These are phyloP conservation scores for Sphaerobolus stellatus DNA, from an alignment of 1,284 basidiomycete species.

Conservation along the genomic window DNA sequence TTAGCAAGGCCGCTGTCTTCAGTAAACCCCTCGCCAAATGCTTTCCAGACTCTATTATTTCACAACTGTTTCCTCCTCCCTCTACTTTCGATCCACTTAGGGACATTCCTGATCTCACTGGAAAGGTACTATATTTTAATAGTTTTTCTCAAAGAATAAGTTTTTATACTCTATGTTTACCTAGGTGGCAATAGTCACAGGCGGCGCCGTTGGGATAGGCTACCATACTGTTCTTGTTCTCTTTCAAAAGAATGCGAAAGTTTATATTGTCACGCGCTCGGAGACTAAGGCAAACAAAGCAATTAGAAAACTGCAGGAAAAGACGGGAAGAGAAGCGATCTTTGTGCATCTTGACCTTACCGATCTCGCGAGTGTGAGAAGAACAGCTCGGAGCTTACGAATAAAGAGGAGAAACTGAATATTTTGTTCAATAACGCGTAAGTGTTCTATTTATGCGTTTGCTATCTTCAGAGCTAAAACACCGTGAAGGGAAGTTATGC, in stretches of 20 bases:
- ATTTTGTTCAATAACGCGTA: constrained; percentile 56
- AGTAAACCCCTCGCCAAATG: not conserved
- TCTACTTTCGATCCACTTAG: constrained; percentile 24
- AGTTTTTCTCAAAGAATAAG: constrained; percentile 16
- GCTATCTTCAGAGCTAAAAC: not conserved
- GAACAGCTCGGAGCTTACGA: constrained; percentile 44
- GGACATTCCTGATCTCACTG: constrained; percentile 53
- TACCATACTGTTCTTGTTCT: constrained; percentile 37
- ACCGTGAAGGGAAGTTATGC: constrained; percentile 55
- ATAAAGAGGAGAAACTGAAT: constrained; percentile 48
- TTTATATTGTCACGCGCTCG: constrained; percentile 62
- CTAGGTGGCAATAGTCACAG: not conserved
- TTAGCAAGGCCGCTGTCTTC: too few species aligned
- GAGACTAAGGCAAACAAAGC: constrained; percentile 45
- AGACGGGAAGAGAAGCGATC: constrained; percentile 43
- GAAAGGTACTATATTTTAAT: constrained; percentile 40
- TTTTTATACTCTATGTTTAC: not conserved
- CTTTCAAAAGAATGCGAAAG: constrained; percentile 57
- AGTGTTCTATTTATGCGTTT: constrained; percentile 15
- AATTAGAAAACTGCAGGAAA: constrained; percentile 48
- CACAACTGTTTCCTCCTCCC: not conserved
- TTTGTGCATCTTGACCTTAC: constrained; percentile 61
- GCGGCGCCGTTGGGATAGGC: constrained; percentile 16
- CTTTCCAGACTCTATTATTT: not conserved
- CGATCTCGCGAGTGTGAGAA: constrained; percentile 54